Percentiles rank a stretch among this genome's conserved stretches.
phyloP scores from a whole-genome alignment of 1,284 basidiomycete genomes.

The Cryptococcus sp. region DNA sequence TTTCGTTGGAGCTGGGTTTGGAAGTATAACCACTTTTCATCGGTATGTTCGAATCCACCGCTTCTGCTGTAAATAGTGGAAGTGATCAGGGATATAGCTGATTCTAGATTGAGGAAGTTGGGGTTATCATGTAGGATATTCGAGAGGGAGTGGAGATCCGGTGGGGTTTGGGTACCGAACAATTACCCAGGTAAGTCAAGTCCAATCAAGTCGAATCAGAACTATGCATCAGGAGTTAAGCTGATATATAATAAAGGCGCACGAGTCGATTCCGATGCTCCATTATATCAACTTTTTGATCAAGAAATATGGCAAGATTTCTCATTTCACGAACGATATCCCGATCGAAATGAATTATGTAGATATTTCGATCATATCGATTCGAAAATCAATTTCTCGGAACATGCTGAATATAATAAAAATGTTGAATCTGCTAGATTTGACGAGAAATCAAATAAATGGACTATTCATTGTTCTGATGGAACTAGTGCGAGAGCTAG shows the following conservation, averaged over 20 bases:
- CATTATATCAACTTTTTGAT: neutral
- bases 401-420: neutral
- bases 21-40: too few relatives aligned
- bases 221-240: neutral
- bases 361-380: neutral
- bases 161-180: neutral
- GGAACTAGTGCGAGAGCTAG: neutral
- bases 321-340: neutral
- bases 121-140: neutral
- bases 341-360: neutral
- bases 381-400: neutral
- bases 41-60: too few relatives aligned
- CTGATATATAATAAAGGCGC: neutral
- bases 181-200: neutral
- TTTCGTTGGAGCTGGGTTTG: neutral
- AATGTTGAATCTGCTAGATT: neutral
- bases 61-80: too few relatives aligned
- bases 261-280: neutral
- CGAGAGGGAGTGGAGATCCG: neutral
- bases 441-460: neutral
- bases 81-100: too few relatives aligned
- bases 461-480: neutral
- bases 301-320: neutral
- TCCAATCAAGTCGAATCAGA: neutral
- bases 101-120: neutral